Evolutionary conservation across 352 stramenopile species (phyloP), one percentile per base, ranked within the genome.

Genomic region (Peronosclerospora sorghi): DNA sequence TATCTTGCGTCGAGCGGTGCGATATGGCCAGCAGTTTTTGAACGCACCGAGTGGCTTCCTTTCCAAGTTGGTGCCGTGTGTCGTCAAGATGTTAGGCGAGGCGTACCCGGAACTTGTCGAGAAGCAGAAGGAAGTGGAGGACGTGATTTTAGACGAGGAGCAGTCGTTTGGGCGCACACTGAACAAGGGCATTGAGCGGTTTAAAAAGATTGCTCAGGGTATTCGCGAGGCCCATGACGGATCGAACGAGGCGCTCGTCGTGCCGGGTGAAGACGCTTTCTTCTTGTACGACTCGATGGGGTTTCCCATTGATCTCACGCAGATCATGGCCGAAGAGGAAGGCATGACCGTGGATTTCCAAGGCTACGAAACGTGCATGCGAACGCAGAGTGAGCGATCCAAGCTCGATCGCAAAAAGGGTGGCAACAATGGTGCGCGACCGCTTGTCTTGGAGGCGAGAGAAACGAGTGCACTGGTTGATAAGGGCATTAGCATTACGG

Each of bases 231-330:
- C 56, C 27, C 82, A 85, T 23, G 43, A 59, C 12, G 71, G 54
- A 2, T 68, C 70, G 5, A 44, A 77, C 35, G 66, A 68, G 35
- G 51, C 62, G 12, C 74, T 79, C 17, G 74, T 96, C 7, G 91
- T 98, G 45, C 74, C 86, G n/a, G 94, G 90, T 15, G 73, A 83
- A 32, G 88, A 97, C 39, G 96, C 95, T 2, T 98, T 99, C 72
- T 98, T 97, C 60, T 61, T 99, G 14, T 99, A 99, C 66, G 94
- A 98, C 56, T 98, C 96, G 17, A 88, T 98, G 65, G 96, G 96
- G 38, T 99, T 99, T 73, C 96, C 96, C 5, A 73, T 98, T 37
- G 96, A 99, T 65, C 76, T 99, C 55, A 99, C 96, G 9, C 80
- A 97, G 59, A 86, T 97, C 56, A 98, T 98, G 92, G 90, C 86